A percentile compares a stretch with the other conserved stretches of the same genome.
Evolutionary conservation across 2,329 filamentous ascomycete genomes (phyloP).

Genomic region (Talaromyces sp.): DNA sequence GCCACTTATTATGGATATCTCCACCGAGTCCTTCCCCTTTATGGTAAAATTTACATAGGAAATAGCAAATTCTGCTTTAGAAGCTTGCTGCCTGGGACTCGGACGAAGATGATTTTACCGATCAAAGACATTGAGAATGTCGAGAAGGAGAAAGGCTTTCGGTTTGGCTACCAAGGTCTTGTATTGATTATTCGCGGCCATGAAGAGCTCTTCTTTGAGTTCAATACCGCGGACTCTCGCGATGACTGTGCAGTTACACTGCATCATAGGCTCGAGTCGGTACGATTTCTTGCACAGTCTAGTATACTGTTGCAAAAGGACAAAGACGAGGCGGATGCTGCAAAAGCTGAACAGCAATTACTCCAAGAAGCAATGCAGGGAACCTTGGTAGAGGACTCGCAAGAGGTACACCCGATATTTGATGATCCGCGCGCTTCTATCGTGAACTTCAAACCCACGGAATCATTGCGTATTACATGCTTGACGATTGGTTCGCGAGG

Average conservation of each 20-base stretch:
- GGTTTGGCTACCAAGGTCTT: slow-evolving; percentile 84
- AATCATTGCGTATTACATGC: slow-evolving; percentile 80
- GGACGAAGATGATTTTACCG: slow-evolving; percentile 88
- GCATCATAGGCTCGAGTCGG: slow-evolving; percentile 69
- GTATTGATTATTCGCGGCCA: slow-evolving; percentile 91
- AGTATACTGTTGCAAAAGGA: slow-evolving; percentile 65
- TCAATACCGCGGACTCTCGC: slow-evolving; percentile 68
- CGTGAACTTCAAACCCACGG: slow-evolving; percentile 81
- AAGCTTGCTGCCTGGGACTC: slow-evolving; percentile 80
- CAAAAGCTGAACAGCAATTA: slow-evolving; percentile 75
- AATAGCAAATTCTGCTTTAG: slow-evolving; percentile 87
- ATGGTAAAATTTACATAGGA: slow-evolving; percentile 95
- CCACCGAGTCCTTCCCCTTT: slow-evolving; percentile 83
- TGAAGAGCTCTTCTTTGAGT: slow-evolving; percentile 96
- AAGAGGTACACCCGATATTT: slow-evolving; percentile 68
- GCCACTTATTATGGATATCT: slow-evolving; percentile 91
- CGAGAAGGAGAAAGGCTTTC: slow-evolving; percentile 91
- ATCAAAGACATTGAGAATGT: slow-evolving; percentile 89
- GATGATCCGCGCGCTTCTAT: slow-evolving; percentile 86
- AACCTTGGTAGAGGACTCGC: slow-evolving; percentile 36
- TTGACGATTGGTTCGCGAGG: slow-evolving; percentile 93
- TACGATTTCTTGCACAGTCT: slow-evolving; percentile 67
- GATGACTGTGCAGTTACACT: slow-evolving; percentile 87
- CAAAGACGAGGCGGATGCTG: slow-evolving; percentile 65
- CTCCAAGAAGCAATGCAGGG: slow-evolving; percentile 67